These are phyloP conservation scores for Nidula microcarpa DNA, from an alignment of 768 basidiomycete genomes.

Conservation along the genomic window DNA sequence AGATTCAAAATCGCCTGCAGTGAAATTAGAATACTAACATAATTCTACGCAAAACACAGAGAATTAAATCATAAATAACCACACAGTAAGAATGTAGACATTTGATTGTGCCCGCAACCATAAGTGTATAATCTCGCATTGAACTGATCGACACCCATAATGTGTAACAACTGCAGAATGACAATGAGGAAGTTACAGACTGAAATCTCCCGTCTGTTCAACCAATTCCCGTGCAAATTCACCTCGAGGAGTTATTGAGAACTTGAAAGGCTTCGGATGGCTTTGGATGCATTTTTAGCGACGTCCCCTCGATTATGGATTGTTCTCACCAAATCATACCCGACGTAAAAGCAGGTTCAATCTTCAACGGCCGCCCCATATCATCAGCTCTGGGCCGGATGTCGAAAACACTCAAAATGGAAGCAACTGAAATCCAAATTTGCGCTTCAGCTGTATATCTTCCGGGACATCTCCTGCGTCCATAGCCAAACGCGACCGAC, in stretches of 20 bases:
- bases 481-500: constrained; percentile 38
- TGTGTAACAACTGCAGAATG: too few relatives aligned
- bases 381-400: constrained; percentile 33
- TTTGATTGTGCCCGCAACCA: too few relatives aligned
- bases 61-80: too few relatives aligned
- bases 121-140: too few relatives aligned
- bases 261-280: constrained; percentile 29
- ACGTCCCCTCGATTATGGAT: neutral
- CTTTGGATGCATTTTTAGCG: constrained; percentile 9
- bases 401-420: constrained; percentile 37
- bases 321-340: constrained; percentile 39
- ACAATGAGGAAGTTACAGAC: too few relatives aligned
- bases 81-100: too few relatives aligned
- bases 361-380: constrained; percentile 23
- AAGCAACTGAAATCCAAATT: constrained; percentile 43
- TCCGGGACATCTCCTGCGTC: constrained; percentile 46
- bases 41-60: too few relatives aligned
- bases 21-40: too few relatives aligned
- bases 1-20: too few relatives aligned
- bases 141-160: too few relatives aligned
- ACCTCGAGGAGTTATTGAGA: constrained; percentile 25
- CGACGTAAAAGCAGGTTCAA: constrained; percentile 31
- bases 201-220: constrained; percentile 21
- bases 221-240: constrained; percentile 21
- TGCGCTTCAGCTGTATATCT: constrained; percentile 40